Base-by-base conservation (phyloP, 1,284 basidiomycete species). In the Somion occarium region DNA sequence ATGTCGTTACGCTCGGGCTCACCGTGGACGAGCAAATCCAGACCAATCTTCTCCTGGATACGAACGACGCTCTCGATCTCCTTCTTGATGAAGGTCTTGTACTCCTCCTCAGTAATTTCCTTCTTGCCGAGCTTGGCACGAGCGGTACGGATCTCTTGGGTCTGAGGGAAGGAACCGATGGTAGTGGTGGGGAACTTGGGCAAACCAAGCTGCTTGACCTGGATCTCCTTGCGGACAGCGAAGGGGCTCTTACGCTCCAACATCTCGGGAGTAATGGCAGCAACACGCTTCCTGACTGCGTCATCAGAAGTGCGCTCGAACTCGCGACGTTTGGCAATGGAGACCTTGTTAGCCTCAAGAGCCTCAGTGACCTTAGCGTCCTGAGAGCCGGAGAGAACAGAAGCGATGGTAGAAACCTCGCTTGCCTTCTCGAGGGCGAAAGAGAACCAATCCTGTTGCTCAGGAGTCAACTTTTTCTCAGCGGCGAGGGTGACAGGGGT, bases 1-100 rank as follows among this genome's bases (percentile, higher is more conserved):
- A 98, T 98, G 82, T 98, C 95, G 73, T 98, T 98, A 66, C 95
- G 88, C 79, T 98, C 95, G 52, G 97, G 91, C 76, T 99, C 97
- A 67, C 97, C 97, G 76, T 99, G 97, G 60, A 99, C 97, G 64
- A 99, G 83, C 56, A 99, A 84, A 75, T 99, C 97, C 60, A 99
- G 86, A 64, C 91, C 95, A 60, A 95, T 82, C 69, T 84, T 85
- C 81, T 99, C 96, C 74, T 99, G 97, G 90, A 97, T 93, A 61
- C 85, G 81, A 61, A 99, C 95, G 58, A 97, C 95, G 57, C 73
- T 72, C 77, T 97, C 83, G 65, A 99, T 94, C 78, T 99, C 97
- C 76, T 95, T 90, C 82, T 96, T 91, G 77, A 99, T 96, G 80
- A 99, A 99, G 64, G 92, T 84, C 63, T 99, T 93, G 76, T 99